Evolutionary conservation across 495 filamentous ascomycete species (phyloP), one percentile per base, ranked within the genome.

Genomic region (Hypoxylon crocopeplum): DNA sequence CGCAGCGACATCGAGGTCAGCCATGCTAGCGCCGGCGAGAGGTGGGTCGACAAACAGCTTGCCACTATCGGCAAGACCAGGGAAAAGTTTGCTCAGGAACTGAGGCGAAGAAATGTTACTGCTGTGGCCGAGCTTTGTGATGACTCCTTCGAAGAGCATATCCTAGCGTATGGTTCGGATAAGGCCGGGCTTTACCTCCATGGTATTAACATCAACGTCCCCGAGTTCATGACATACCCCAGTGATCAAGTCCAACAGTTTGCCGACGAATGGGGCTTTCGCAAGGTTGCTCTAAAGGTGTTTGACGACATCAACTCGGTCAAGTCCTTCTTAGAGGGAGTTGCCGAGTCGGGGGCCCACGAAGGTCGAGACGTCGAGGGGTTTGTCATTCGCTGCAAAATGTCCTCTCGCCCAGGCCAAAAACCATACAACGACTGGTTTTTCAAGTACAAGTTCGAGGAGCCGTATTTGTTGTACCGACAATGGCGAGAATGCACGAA

Each of bases 381-480:
- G 2, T 98, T 98, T 62, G 94, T 98, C 48, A 89, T 98, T 52
- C 88, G 94, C 48, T 98, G 94, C 76, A 87, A 90, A 69, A 83
- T 85, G 56, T 66, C 75, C 0, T 53, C 67, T 7, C 47, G 73
- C 6, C 60, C 58, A 0, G 66, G 66, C 1, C 72, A 69, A 33
- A 60, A 74, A 0, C 57, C 69, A 4, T 94, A 84, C 74, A 77
- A 82, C 13, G 91, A 98, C 71, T 98, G 93, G 93, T 98, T 98
- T 76, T 98, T 98, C 86, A 98, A 98, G 72, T 98, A 91, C 82
- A 98, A 98, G 76, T 98, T 98, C 47, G 94, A 98, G 69, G 95
- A 98, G 76, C 94, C 94, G 0, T 98, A 98, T 71, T 75, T 98
- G 61, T 91, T 98, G 90, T 98, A 97, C 69, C 85, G 94, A 27